Evolutionary conservation across 805 yeast species (phyloP).

Genomic region (Hanseniaspora meyeri): DNA sequence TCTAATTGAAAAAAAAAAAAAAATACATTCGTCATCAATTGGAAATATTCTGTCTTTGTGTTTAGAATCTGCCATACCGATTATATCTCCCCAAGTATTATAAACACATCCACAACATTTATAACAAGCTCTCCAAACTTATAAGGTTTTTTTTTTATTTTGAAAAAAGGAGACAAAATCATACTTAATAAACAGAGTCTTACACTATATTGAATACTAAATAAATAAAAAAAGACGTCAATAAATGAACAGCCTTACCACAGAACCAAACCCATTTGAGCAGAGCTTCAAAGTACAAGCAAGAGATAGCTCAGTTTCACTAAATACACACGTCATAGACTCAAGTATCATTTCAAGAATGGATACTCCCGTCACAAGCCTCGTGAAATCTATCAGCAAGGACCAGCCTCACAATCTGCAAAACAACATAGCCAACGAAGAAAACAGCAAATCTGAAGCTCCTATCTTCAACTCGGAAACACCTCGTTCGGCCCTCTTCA

Average conservation of each 20-base stretch:
- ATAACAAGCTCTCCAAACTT: too few relatives aligned
- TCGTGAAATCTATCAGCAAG: not conserved
- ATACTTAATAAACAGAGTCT: too few relatives aligned
- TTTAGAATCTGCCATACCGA: too few relatives aligned
- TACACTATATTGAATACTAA: too few relatives aligned
- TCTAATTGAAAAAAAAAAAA: too few relatives aligned
- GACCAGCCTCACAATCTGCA: not conserved
- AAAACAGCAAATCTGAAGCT: not conserved
- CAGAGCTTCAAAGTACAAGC: slow-evolving; percentile 45
- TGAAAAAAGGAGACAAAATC: too few relatives aligned
- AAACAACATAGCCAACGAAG: not conserved
- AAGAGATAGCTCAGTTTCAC: slow-evolving; percentile 5
- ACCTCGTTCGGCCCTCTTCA: not conserved
- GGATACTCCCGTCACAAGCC: slow-evolving; percentile 22
- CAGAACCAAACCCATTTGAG: slow-evolving; percentile 93
- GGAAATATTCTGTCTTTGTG: too few relatives aligned
- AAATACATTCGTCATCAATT: too few relatives aligned
- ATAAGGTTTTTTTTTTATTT: too few relatives aligned
- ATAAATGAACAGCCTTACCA: slow-evolving; percentile 39
- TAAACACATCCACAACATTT: too few relatives aligned
- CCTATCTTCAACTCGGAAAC: not conserved
- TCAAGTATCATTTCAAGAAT: not conserved
- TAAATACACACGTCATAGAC: not conserved
- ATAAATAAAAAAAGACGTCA: too few relatives aligned
- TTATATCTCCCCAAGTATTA: too few relatives aligned